These are phyloP conservation scores for Fusarium sp. DNA, from an alignment of 2,329 filamentous ascomycete genomes.

Conservation along the genomic window DNA sequence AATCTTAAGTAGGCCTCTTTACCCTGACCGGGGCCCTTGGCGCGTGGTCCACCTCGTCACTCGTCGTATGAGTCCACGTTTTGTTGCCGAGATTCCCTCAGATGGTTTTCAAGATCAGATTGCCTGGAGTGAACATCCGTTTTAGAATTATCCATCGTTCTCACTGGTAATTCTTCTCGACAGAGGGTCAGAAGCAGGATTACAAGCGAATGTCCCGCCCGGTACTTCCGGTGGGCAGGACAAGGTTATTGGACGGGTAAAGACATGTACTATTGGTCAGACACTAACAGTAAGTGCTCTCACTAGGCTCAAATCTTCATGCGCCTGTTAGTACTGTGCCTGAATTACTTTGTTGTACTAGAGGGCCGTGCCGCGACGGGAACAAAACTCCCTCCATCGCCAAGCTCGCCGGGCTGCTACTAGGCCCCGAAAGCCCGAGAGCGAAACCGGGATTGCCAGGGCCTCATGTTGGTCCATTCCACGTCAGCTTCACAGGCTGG, in stretches of 20 bases:
- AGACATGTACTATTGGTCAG: background rate
- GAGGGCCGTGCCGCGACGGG: background rate
- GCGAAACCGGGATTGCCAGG: background rate
- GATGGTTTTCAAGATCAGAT: background rate
- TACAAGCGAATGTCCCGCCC: background rate
- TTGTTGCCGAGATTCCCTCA: background rate
- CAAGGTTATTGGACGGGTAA: background rate
- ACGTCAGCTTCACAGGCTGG: background rate
- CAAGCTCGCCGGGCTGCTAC: background rate
- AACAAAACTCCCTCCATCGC: background rate
- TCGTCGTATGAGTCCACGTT: background rate
- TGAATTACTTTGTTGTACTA: background rate
- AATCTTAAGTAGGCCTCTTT: background rate
- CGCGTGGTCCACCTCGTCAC: background rate
- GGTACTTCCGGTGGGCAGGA: background rate
- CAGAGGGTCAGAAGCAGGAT: background rate
- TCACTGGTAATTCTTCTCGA: background rate
- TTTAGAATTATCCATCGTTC: background rate
- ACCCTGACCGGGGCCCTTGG: background rate
- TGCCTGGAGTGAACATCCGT: background rate
- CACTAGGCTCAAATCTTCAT: background rate
- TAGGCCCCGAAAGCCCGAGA: constrained; percentile 1
- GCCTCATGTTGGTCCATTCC: background rate
- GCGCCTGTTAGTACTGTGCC: background rate
- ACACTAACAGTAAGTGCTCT: background rate